Evolutionary conservation across 139 green algal species (phyloP).

Genomic region (Spirogloea muscicola): DNA sequence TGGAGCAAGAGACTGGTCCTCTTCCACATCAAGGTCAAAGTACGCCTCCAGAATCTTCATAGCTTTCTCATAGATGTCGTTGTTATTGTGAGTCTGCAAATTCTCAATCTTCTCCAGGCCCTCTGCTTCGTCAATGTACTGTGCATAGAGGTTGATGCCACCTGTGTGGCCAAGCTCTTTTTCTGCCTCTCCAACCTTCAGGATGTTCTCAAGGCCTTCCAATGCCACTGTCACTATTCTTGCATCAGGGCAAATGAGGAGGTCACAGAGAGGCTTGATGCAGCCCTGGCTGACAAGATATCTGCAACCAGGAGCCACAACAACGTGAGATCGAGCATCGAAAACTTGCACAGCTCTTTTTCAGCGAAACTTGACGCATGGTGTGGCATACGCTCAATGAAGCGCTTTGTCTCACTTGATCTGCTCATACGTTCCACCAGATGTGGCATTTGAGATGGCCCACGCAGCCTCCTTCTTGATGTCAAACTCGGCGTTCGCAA

Average conservation of each 20-base stretch:
- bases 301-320: constrained; percentile 3
- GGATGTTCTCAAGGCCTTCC: constrained; percentile 98
- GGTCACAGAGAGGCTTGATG: constrained; percentile 95
- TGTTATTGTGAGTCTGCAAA: constrained; percentile 89
- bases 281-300: constrained; percentile 80
- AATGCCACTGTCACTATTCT: constrained; percentile 97
- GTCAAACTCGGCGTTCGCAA: constrained; percentile 93
- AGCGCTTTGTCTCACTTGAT: no score
- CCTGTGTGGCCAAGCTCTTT: constrained; percentile 58
- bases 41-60: constrained; percentile 82
- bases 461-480: constrained; percentile 99
- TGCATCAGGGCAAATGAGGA: constrained; percentile 82
- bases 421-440: constrained; percentile 75
- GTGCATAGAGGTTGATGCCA: constrained; percentile 78
- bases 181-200: constrained; percentile 84
- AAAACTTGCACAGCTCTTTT: no score
- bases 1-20: constrained; percentile 92
- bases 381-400: no score
- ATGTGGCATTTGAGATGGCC: constrained; percentile 98
- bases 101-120: constrained; percentile 98
- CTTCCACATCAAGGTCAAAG: constrained; percentile 93
- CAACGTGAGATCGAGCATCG: no score
- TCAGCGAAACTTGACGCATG: no score
- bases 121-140: constrained; percentile 90
- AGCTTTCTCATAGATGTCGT: constrained; percentile 98